Base-by-base conservation (phyloP, 2,329 filamentous ascomycete species). In the Claviceps sp. region DNA sequence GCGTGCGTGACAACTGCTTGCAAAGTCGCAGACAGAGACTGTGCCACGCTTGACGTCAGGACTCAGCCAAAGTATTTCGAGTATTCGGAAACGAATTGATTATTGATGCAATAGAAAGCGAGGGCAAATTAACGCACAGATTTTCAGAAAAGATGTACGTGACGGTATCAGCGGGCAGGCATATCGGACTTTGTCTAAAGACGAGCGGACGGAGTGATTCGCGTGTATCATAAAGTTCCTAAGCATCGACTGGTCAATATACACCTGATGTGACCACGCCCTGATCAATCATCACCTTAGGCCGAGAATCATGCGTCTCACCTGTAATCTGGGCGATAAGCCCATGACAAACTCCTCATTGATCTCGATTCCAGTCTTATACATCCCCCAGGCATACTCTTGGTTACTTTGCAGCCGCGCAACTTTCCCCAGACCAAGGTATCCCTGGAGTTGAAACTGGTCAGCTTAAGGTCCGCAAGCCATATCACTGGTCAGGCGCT, bases 381-480 rank as follows among this genome's bases (percentile, higher is more conserved):
- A 71, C 8, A 71, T 56, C 36, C 65, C 65, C 65, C 68, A 71
- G 0, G 70, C 70, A 48, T 67, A 64, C 24, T 66, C 62, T 38
- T 63, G 52, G 11, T 70, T 64, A 55, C 67, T 68, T 51, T 67
- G 63, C 2, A 69, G 59, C 8, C 67, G 62, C 5, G 65, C 62
- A 51, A 71, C 58, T 55, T 72, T 72, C 2, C 67, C 70, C 5
- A 72, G 57, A 2, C 70, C 65, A 6, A 72, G 62, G 53, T 72
- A 72, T 7, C 70, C 70, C 70, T 72, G 5, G 18, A 22, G 20
- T 22, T 22, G 20, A 22, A 22, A 22, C 20, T 22, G 20, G 20
- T 22, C 20, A 22, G 20, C 30, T 5, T 9, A 42, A 20, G 26
- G 8, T 22, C 22, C n/a, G 18, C 13, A 22, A 11, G 26, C 8